A percentile compares a stretch with the other conserved stretches of the same genome.
Evolutionary conservation across 208 protist species (phyloP).

Genomic region (Wallacemonas collosoma): DNA sequence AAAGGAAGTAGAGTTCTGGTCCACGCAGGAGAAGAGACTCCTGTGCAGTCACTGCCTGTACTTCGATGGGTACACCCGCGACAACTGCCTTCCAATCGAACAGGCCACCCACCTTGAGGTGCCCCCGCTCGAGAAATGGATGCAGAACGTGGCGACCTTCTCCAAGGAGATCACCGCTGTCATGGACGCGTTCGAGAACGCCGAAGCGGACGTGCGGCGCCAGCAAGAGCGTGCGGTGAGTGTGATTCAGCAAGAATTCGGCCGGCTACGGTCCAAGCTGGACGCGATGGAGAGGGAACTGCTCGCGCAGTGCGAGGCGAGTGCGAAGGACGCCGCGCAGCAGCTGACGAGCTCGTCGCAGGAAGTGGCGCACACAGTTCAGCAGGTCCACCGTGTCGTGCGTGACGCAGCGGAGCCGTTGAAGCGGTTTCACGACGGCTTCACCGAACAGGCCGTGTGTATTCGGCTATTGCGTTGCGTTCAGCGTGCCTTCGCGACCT

Average conservation of each 20-base stretch:
- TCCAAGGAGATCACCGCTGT: constrained; percentile 60
- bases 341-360: constrained; percentile 32
- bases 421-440: constrained; percentile 35
- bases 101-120: constrained; percentile 51
- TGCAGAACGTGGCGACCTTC: constrained; percentile 65
- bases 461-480: constrained; percentile 44
- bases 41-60: constrained; percentile 82
- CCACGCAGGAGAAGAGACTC: constrained; percentile 55
- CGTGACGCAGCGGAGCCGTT: constrained; percentile 43
- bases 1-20: constrained; percentile 84
- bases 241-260: constrained; percentile 50
- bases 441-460: constrained; percentile 31
- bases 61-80: constrained; percentile 69
- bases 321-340: constrained; percentile 28
- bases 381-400: constrained; percentile 45
- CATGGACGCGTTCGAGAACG: constrained; percentile 53
- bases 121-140: constrained; percentile 55
- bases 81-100: constrained; percentile 68
- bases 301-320: constrained; percentile 35
- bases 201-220: constrained; percentile 44
- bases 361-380: constrained; percentile 46
- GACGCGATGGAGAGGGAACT: constrained; percentile 49
- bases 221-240: constrained; percentile 30
- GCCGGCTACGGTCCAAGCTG: constrained; percentile 37
- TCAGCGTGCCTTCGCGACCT: constrained; percentile 59